Evolutionary conservation across 1,284 basidiomycete genomes (phyloP).

Genomic region (Flammula alnicola): DNA sequence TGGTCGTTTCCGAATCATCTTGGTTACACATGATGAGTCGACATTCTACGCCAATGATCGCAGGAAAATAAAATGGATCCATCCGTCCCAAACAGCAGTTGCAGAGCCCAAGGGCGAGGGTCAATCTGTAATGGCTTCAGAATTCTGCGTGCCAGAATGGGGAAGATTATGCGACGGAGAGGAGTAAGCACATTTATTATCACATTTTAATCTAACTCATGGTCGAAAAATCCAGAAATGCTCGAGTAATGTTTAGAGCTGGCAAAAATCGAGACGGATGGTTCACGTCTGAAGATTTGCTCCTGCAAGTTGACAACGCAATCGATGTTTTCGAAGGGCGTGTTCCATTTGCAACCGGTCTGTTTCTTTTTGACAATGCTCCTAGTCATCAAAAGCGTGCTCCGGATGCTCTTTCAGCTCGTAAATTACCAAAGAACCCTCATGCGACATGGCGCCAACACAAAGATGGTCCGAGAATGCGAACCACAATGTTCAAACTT

Average conservation of each 20-base stretch:
- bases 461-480: constrained; percentile 34
- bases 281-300: constrained; percentile 32
- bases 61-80: no score
- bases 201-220: background rate
- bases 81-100: no score
- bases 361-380: constrained; percentile 44
- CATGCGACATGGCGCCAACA: constrained; percentile 25
- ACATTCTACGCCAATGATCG: no score
- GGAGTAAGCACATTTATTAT: constrained; percentile 27
- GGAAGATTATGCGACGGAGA: constrained; percentile 29
- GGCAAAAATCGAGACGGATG: constrained; percentile 41
- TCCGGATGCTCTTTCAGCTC: constrained; percentile 35
- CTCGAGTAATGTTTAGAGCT: constrained; percentile 34
- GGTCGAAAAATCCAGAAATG: constrained; percentile 22
- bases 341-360: constrained; percentile 26
- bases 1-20: no score
- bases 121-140: constrained; percentile 21
- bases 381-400: constrained; percentile 38
- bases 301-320: constrained; percentile 31
- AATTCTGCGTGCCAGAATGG: constrained; percentile 38
- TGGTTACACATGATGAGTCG: no score
- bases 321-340: constrained; percentile 38
- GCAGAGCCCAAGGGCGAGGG: background rate
- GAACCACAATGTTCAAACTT: constrained; percentile 18
- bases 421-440: constrained; percentile 36